Evolutionary conservation across 371 early-diverging fungal species (phyloP), one percentile per base, ranked within the genome.

Genomic region (Phascolomyces articulosus): DNA sequence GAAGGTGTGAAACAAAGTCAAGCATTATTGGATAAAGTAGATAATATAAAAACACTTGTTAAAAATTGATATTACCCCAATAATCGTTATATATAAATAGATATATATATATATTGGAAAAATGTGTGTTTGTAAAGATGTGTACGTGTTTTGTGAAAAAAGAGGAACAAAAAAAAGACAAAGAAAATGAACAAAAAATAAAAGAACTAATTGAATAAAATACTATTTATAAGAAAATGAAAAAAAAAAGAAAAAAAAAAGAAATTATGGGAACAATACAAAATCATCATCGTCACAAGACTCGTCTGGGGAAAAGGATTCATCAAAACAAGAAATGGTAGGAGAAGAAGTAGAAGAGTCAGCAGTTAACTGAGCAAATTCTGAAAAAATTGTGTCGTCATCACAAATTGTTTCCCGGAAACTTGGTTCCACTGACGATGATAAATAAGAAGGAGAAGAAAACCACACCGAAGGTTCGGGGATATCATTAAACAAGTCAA

Each of bases 21-120:
- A 44, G 64, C 59, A 23, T 51, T 70, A 7, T 49, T 66, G 20
- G 71, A 70, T 47, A 58, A 34, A 63, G 71, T 70, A 47, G 71
- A 70, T 53, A 60, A 57, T 15, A 66, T 70, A 23, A 66, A 66
- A 64, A 61, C 49, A 53, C 38, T 54, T 15, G 20, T 57, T 27
- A 58, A 55, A 58, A 55, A 20, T 38, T 34, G 26, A 23, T 61
- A 40, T 23, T n/a, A n/a, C n/a, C n/a, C n/a, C n/a, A n/a, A n/a
- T n/a, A n/a, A n/a, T n/a, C n/a, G n/a, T n/a, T 57, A 51, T 54
- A 26, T 54, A 28, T 27, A 54, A 24, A 6, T 16, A 23, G 0
- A 9, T 34, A 9, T 34, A 9, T 34, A 34, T 34, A 34, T 34
- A 34, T 11, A 2, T 34, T 9, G 6, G 34, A 9, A 34, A 34